Conservation (phyloP, 345 rosid species). For the Erodium maritimum region DNA sequence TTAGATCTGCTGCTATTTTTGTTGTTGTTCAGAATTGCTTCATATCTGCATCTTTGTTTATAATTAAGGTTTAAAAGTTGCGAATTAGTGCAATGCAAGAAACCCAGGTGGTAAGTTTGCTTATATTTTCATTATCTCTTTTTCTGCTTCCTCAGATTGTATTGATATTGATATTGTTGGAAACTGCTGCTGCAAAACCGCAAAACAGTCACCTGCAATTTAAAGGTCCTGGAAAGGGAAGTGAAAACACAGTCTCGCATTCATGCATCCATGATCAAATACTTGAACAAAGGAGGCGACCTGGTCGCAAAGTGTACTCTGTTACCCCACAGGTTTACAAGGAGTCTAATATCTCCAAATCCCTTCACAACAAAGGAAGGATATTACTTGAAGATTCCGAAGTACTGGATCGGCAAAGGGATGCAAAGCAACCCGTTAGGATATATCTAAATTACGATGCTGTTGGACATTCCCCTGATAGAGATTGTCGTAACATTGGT, state of each 20-base stretch:
- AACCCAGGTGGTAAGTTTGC: not conserved
- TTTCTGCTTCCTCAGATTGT: slow-evolving; percentile 36
- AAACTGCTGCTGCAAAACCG: slow-evolving; percentile 29
- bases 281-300: slow-evolving; percentile 71
- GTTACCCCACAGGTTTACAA: slow-evolving; percentile 87
- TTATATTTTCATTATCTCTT: not conserved
- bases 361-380: slow-evolving; percentile 58
- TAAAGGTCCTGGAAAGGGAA: slow-evolving; percentile 31
- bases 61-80: no score
- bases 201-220: slow-evolving; percentile 22
- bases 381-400: slow-evolving; percentile 49
- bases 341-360: slow-evolving; percentile 25
- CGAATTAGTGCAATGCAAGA: not conserved
- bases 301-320: slow-evolving; percentile 69
- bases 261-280: slow-evolving; percentile 96
- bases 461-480: slow-evolving; percentile 82
- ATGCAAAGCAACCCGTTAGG: slow-evolving; percentile 75
- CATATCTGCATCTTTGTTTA: no score
- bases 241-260: slow-evolving; percentile 45
- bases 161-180: slow-evolving; percentile 40
- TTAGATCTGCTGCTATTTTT: no score
- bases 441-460: slow-evolving; percentile 95
- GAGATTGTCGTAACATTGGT: slow-evolving; percentile 80
- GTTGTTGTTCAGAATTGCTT: no score
- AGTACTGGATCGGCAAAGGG: slow-evolving; percentile 20